Evolutionary conservation across 768 basidiomycete species (phyloP), one percentile per base, ranked within the genome.

Genomic region (Serendipita indica): DNA sequence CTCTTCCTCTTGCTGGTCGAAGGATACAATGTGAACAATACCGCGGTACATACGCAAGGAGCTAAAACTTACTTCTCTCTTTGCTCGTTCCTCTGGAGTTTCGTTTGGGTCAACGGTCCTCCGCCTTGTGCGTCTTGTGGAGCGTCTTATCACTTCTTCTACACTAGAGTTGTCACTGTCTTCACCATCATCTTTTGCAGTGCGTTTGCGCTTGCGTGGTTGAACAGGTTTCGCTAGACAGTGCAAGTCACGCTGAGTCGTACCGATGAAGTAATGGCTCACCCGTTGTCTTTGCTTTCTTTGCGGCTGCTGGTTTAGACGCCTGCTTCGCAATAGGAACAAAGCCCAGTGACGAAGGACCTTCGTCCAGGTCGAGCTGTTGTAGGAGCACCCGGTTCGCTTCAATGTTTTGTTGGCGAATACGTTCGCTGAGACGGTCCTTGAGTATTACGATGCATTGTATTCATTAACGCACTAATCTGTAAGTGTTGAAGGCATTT

Each of bases 331-430:
- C 70, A 60, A 68, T 79, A 16, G 62, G 70, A 7, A 74, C 67
- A 7, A 79, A 65, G 18, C 75, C 74, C 5, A 86, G 72, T 14
- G 71, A 68, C 3, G 72, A 69, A 34, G 75, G 75, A 1, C 79
- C 79, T 63, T 78, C 77, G 64, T 79, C 77, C 32, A 87, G 73
- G 16, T 85, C 79, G 16, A 90, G 77, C 65, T 86, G 70, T 62
- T 85, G 81, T 34, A 91, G 74, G 6, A 89, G 72, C 2, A 79
- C 82, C 39, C 79, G 81, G 67, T 91, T 91, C 56, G 84, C 78
- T 12, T 84, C 86, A 43, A 90, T 88, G 64, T 88, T 90, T 6
- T 80, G 82, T 67, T 86, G 81, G 18, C 88, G 81, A 63, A 88
- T 83, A 20, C 77, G 71, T 70, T 89, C 88, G 39, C 79, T 80